phyloP scores from a whole-genome alignment of 148 eudicot species.

The Vaccinium darrowii region DNA sequence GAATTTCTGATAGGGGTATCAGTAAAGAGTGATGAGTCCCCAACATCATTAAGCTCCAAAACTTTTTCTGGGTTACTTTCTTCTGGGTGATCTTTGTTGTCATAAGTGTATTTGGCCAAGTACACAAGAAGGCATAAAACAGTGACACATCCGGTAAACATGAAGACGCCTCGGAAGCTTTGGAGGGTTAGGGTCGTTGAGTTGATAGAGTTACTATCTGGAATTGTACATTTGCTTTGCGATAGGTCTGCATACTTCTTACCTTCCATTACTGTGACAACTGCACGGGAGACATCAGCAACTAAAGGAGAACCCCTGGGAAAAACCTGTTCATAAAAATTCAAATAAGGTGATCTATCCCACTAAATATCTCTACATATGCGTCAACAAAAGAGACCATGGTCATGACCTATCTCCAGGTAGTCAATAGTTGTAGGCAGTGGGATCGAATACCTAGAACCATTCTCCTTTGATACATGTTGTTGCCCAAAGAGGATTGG shows the following conservation, averaged over 20 bases:
- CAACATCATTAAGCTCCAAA: neutral
- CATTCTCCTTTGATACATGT: no score
- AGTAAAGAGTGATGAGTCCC: neutral
- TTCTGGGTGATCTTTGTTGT: constrained; percentile 16
- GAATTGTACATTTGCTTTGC: neutral
- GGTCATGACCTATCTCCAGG: no score
- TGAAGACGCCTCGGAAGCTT: constrained; percentile 26
- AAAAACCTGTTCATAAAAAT: constrained; percentile 24
- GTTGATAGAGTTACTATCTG: neutral
- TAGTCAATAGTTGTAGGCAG: no score
- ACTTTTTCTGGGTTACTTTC: neutral
- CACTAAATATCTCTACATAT: neutral
- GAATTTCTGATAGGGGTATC: neutral
- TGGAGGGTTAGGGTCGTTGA: constrained; percentile 20
- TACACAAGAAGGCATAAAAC: constrained; percentile 17
- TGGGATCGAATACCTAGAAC: no score
- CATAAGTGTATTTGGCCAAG: constrained; percentile 13
- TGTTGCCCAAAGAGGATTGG: no score
- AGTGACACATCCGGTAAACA: constrained; percentile 29
- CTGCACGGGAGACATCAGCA: constrained; percentile 30
- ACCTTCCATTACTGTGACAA: constrained; percentile 22
- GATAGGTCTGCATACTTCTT: constrained; percentile 1
- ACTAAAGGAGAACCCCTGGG: constrained; percentile 29
- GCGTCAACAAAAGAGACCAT: no score
- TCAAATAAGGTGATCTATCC: neutral